Base-by-base conservation (phyloP, 495 filamentous ascomycete species). In the Collariella sp. region DNA sequence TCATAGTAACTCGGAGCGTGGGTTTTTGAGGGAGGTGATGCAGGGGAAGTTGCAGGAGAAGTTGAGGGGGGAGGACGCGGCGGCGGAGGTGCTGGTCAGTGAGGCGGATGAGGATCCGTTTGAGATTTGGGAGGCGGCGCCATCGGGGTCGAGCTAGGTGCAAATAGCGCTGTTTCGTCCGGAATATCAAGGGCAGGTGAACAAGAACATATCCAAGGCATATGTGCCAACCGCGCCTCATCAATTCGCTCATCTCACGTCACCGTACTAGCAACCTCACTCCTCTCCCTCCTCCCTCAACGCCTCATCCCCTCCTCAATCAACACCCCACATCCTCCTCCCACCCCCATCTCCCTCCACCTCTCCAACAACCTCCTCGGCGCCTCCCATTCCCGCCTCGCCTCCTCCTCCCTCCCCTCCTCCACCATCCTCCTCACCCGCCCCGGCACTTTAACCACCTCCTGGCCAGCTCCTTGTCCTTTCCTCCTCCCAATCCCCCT, bases 1-100 rank as follows among this genome's bases (percentile, higher is more conserved):
- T 56, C 93, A 98, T 67, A 88, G 85, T 55, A 96, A 97, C 70
- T 90, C 85, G 0, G 93, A 96, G 72, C 68, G 91, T 13, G 84
- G 82, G 2, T 96, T 88, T 62, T 69, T 97, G 57, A 74, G 78
- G 60, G 72, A 82, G 29, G 80, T 86, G 46, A 77, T 98, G 76
- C 78, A 77, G 62, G 67, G 69, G 16, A 82, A 82, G 70, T 70
- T 98, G 62, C 65, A 79, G 39, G 68, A 70, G 13, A 66, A 67
- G 23, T 60, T 96, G 46, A 69, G 64, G 22, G 69, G 73, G 54
- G 76, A 81, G n/a, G 69, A 66, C 18, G 62, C 64, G 1, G 65
- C 55, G 20, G 71, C 84, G 16, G 72, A 80, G 48, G 83, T 97
- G 36, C 62, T 82, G 57, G 82, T 93, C 43, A 95, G 89, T 65